These are phyloP conservation scores for Corymbia citriodora DNA, from an alignment of 441 rosid species.

Conservation along the genomic window DNA sequence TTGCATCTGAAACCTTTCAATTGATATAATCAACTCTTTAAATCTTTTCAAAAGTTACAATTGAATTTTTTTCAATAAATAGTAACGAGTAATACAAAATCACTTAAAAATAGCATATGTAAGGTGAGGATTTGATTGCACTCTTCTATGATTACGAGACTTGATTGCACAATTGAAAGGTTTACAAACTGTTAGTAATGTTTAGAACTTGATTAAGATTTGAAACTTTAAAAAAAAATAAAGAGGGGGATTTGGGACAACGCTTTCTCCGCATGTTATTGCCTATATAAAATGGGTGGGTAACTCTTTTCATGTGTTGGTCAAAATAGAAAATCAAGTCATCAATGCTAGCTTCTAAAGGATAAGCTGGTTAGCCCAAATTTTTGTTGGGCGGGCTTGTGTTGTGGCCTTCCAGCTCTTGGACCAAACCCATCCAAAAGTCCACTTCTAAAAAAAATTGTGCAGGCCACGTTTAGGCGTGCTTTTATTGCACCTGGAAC, in stretches of 20 bases:
- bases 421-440: background rate
- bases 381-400: background rate
- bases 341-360: background rate
- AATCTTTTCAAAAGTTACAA: background rate
- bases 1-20: background rate
- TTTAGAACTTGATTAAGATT: background rate
- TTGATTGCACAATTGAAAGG: background rate
- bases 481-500: background rate
- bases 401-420: background rate
- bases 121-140: background rate
- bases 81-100: background rate
- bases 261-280: background rate
- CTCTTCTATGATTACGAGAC: background rate
- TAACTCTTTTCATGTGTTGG: background rate
- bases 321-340: background rate
- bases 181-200: background rate
- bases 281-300: background rate
- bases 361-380: background rate
- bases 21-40: background rate
- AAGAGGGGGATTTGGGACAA: background rate
- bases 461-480: background rate
- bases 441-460: background rate
- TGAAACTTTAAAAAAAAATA: background rate
- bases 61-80: background rate
- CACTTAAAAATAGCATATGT: background rate